A percentile compares a stretch with the other conserved stretches of the same genome.
Conservation (phyloP, 257 asterid species). For the Lantana camara region DNA sequence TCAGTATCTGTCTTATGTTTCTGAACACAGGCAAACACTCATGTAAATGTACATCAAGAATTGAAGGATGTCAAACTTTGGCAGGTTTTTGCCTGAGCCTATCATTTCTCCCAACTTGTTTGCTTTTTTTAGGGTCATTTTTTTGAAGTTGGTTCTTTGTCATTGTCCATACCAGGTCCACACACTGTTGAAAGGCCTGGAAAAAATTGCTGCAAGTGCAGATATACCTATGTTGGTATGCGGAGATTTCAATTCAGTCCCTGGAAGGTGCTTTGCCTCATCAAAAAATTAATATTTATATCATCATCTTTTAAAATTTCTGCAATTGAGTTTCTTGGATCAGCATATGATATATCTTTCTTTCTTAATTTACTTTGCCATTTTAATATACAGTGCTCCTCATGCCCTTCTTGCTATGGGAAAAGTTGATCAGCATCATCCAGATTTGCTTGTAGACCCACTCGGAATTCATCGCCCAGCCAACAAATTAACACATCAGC, state of each 20-base stretch:
- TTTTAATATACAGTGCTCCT: slow-evolving; percentile 71
- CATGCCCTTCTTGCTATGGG: slow-evolving; percentile 98
- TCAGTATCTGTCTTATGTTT: slow-evolving; percentile 26
- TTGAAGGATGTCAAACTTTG: slow-evolving; percentile 95
- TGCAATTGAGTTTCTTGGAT: slow-evolving; percentile 1
- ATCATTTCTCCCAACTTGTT: slow-evolving; percentile 14
- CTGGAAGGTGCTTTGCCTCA: slow-evolving; percentile 68
- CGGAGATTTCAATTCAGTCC: slow-evolving; percentile 91
- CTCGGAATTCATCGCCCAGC: slow-evolving; percentile 83
- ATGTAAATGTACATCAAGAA: slow-evolving; percentile 86
- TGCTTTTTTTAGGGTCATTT: slow-evolving; percentile 13
- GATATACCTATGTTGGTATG: slow-evolving; percentile 98
- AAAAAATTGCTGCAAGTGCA: slow-evolving; percentile 92
- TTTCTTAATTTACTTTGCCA: not conserved
- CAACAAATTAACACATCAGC: slow-evolving; percentile 76
- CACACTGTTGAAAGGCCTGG: slow-evolving; percentile 90
- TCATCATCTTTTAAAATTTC: slow-evolving; percentile 17
- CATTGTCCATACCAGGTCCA: slow-evolving; percentile 63
- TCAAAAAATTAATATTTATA: not conserved
- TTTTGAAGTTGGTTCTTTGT: slow-evolving; percentile 21
- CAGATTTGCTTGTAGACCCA: slow-evolving; percentile 83
- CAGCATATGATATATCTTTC: not conserved
- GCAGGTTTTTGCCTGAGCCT: slow-evolving; percentile 64
- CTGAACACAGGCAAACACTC: slow-evolving; percentile 88
- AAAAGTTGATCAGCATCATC: slow-evolving; percentile 86